Evolutionary conservation across 106 monocot genomes (phyloP).

Genomic region (Dioscorea dumetorum): DNA sequence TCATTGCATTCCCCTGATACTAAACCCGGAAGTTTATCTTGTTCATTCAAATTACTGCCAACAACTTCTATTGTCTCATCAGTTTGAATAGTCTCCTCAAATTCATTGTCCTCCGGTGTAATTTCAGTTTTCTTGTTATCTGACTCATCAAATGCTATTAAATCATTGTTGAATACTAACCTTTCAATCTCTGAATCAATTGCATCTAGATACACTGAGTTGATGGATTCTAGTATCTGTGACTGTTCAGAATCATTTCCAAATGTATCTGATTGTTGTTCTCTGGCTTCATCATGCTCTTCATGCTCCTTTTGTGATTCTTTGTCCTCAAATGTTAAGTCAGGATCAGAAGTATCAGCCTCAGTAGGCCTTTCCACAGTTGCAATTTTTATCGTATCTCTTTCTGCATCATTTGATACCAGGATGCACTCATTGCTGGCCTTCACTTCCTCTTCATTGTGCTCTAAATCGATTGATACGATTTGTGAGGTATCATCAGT

Average conservation of each 20-base stretch:
- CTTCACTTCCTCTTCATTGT: not conserved
- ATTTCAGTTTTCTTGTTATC: not conserved
- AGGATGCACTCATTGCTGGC: not conserved
- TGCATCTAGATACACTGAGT: conserved; percentile 5
- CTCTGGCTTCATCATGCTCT: not conserved
- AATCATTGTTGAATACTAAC: conserved; percentile 1
- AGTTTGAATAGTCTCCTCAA: conserved; percentile 2
- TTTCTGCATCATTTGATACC: not conserved
- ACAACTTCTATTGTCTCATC: not conserved
- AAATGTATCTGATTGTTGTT: not conserved
- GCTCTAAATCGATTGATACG: not conserved
- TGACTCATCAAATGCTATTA: not conserved
- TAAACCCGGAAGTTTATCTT: not conserved
- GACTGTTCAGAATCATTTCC: not conserved
- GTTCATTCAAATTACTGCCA: not conserved
- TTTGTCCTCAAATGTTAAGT: not conserved
- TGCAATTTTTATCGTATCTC: not conserved
- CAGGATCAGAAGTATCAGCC: not conserved
- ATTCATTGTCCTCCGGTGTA: not conserved
- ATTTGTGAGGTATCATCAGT: too few relatives aligned
- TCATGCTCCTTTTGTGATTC: not conserved
- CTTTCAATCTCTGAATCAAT: conserved; percentile 6
- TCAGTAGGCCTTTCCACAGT: not conserved
- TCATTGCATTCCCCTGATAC: not conserved
- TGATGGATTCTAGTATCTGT: conserved; percentile 1